phyloP scores from a whole-genome alignment of 352 stramenopile genomes.

The Phytophthora palmivora region DNA sequence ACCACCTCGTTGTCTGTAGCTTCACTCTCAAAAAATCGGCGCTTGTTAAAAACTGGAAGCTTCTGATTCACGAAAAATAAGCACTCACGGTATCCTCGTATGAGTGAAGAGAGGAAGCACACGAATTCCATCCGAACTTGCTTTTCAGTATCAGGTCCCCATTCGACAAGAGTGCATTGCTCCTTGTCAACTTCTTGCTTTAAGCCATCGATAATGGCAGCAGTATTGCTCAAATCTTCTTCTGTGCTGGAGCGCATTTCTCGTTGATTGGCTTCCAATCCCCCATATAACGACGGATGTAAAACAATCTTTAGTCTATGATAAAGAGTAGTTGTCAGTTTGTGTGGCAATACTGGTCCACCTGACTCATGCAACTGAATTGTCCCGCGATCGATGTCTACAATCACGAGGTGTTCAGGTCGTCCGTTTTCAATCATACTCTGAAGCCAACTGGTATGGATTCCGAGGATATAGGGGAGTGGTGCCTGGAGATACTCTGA shows the following conservation, averaged over 20 bases:
- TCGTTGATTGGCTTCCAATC: constrained; percentile 7
- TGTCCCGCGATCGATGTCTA: constrained; percentile 77
- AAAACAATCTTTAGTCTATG: constrained; percentile 64
- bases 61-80: constrained; percentile 89
- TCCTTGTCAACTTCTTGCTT: constrained; percentile 15
- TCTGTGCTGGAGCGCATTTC: constrained; percentile 11
- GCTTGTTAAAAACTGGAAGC: constrained; percentile 90
- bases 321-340: constrained; percentile 55
- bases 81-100: constrained; percentile 86
- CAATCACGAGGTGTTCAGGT: constrained; percentile 84
- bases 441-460: constrained; percentile 77
- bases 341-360: constrained; percentile 62
- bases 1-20: constrained; percentile 63
- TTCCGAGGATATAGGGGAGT: constrained; percentile 83
- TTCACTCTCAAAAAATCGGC: constrained; percentile 74
- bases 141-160: constrained; percentile 51
- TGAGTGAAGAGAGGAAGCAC: constrained; percentile 67
- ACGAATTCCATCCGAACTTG: constrained; percentile 80
- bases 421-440: constrained; percentile 69
- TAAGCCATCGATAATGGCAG: constrained; percentile 10
- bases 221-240: constrained; percentile 4
- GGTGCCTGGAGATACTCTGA: constrained; percentile 88
- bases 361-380: constrained; percentile 65
- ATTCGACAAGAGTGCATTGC: constrained; percentile 26
- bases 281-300: constrained; percentile 43